phyloP scores from a whole-genome alignment of 78 protist species.

The Bodo saltans region DNA sequence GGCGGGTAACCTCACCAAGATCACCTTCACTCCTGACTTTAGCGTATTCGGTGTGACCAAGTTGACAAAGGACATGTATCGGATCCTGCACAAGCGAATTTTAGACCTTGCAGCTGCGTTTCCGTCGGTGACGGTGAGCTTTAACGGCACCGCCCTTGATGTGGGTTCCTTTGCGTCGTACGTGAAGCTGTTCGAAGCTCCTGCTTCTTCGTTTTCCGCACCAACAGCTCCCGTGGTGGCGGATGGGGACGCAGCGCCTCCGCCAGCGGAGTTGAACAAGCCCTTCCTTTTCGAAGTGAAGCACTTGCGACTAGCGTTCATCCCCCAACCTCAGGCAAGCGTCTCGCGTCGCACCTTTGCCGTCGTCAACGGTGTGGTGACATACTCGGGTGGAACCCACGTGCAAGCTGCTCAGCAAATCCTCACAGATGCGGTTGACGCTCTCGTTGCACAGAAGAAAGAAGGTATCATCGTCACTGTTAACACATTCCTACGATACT shows the following conservation, averaged over 20 bases:
- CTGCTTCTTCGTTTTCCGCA: too few relatives aligned
- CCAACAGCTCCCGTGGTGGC: too few relatives aligned
- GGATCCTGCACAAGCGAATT: slow-evolving; percentile 21
- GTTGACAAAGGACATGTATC: background rate
- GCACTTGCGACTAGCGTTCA: background rate
- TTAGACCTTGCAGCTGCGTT: slow-evolving; percentile 33
- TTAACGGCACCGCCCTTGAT: slow-evolving; percentile 7
- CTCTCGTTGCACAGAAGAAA: background rate
- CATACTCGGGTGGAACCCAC: background rate
- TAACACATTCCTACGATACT: too few relatives aligned
- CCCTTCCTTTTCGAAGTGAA: background rate
- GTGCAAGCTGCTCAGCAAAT: background rate
- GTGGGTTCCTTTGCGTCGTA: background rate
- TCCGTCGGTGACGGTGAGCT: background rate
- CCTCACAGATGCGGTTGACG: background rate
- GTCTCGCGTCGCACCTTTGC: background rate
- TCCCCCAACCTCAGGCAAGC: background rate
- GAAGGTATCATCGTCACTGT: too few relatives aligned
- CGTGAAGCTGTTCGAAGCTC: background rate
- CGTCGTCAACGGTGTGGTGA: background rate
- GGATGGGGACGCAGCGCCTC: too few relatives aligned
- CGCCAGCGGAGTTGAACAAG: too few relatives aligned
- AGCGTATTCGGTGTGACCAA: background rate
- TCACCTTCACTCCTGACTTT: slow-evolving; percentile 27
- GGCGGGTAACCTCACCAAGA: background rate